Conservation (phyloP, 2,329 filamentous ascomycete species). For the Diaporthe citriasiana region DNA sequence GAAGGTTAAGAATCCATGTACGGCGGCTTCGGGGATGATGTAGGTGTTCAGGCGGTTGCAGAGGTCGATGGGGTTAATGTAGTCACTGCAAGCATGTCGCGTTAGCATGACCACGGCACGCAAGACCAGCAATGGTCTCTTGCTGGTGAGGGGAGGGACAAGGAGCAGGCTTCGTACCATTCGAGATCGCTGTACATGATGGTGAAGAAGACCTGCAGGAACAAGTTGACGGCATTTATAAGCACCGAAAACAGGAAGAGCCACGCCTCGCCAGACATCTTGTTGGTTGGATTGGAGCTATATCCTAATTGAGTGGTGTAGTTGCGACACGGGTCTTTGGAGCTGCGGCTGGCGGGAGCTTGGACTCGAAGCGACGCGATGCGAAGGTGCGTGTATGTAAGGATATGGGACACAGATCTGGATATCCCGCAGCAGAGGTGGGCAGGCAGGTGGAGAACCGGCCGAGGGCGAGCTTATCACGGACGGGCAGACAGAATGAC, state of each 20-base stretch:
- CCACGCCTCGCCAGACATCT: slow-evolving; percentile 98
- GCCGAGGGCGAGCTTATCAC: slow-evolving; percentile 31
- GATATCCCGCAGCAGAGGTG: slow-evolving; percentile 23
- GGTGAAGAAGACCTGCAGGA: slow-evolving; percentile 99
- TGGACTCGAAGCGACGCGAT: slow-evolving; percentile 31
- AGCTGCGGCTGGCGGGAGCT: slow-evolving; percentile 24
- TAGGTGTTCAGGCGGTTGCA: slow-evolving; percentile 99
- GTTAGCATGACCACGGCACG: slow-evolving; percentile 22
- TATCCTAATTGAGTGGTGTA: slow-evolving; percentile 12
- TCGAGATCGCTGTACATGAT: slow-evolving; percentile 99
- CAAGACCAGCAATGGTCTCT: background rate
- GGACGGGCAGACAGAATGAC: background rate
- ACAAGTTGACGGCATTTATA: slow-evolving; percentile 99
- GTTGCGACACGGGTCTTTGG: slow-evolving; percentile 22
- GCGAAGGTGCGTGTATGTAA: slow-evolving; percentile 12
- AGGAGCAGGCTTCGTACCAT: slow-evolving; percentile 74
- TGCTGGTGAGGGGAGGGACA: background rate
- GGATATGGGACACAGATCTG: slow-evolving; percentile 23
- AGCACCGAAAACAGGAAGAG: slow-evolving; percentile 97
- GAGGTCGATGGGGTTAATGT: slow-evolving; percentile 99
- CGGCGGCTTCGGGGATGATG: slow-evolving; percentile 97
- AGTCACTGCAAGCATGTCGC: slow-evolving; percentile 76
- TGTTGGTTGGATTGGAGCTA: slow-evolving; percentile 48
- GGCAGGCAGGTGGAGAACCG: slow-evolving; percentile 33
- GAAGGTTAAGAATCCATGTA: slow-evolving; percentile 95